Evolutionary conservation across 1,284 basidiomycete genomes (phyloP).

Genomic region (Fomes fomentarius): DNA sequence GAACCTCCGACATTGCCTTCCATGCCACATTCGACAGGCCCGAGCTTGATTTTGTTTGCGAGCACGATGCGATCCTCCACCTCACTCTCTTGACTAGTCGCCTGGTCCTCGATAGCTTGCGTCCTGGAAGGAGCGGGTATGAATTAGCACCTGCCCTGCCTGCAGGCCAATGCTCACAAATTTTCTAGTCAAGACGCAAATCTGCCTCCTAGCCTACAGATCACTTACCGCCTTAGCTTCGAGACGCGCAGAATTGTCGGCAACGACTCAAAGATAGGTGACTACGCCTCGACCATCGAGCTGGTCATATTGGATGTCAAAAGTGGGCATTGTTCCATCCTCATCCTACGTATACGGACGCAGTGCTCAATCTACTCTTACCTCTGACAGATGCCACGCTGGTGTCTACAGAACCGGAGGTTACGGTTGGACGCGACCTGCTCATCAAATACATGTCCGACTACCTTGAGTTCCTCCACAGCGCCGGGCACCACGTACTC

Average conservation of each 20-base stretch:
- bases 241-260: constrained; percentile 21
- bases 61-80: constrained; percentile 30
- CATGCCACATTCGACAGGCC: constrained; percentile 27
- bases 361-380: too few relatives aligned
- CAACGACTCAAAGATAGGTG: constrained; percentile 26
- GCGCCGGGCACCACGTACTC: constrained; percentile 34
- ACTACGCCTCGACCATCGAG: constrained; percentile 25
- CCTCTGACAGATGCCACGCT: constrained; percentile 10
- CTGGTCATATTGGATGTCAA: constrained; percentile 27
- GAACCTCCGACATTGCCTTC: constrained; percentile 16
- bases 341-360: too few relatives aligned
- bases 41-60: constrained; percentile 31
- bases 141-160: not conserved
- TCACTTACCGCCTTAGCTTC: constrained; percentile 29
- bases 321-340: not conserved
- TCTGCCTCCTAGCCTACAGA: constrained; percentile 7
- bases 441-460: constrained; percentile 25
- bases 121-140: not conserved
- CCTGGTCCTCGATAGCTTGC: constrained; percentile 14
- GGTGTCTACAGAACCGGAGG: constrained; percentile 7
- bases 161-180: too few relatives aligned
- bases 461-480: constrained; percentile 30
- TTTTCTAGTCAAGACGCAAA: constrained; percentile 4
- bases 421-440: constrained; percentile 14
- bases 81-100: constrained; percentile 26